These are phyloP conservation scores for Zygotorulaspora mrakii DNA, from an alignment of 1,139 yeast species.

Conservation along the genomic window DNA sequence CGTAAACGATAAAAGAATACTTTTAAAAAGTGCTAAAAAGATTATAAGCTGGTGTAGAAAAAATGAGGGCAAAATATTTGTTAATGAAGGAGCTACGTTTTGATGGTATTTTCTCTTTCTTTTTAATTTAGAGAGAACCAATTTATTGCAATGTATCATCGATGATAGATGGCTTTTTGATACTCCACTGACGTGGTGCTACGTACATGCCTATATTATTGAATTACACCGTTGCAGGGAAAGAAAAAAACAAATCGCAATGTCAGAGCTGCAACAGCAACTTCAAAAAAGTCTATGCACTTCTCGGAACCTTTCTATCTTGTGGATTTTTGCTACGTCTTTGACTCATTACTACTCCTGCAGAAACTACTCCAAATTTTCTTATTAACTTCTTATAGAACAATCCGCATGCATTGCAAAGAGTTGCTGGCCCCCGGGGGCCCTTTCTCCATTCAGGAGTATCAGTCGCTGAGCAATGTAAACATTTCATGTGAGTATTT, in stretches of 20 bases:
- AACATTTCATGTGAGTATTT: slow-evolving; percentile 40
- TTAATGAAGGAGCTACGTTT: slow-evolving; percentile 58
- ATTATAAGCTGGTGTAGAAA: slow-evolving; percentile 56
- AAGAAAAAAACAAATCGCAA: too few relatives aligned
- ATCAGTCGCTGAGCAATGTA: slow-evolving; percentile 71
- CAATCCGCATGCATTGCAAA: slow-evolving; percentile 88
- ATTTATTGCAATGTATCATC: too few relatives aligned
- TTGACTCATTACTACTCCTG: slow-evolving; percentile 24
- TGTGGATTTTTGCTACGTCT: slow-evolving; percentile 18
- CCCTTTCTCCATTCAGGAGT: slow-evolving; percentile 95
- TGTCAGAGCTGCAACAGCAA: too few relatives aligned
- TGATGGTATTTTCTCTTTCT: slow-evolving; percentile 18
- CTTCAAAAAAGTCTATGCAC: neutral
- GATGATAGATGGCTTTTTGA: too few relatives aligned
- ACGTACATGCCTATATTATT: too few relatives aligned
- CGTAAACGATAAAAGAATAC: slow-evolving; percentile 43
- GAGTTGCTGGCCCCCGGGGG: slow-evolving; percentile 77
- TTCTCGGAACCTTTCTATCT: slow-evolving; percentile 21
- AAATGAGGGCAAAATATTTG: slow-evolving; percentile 56
- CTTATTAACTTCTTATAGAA: slow-evolving; percentile 38
- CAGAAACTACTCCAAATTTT: slow-evolving; percentile 24
- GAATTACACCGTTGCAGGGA: too few relatives aligned
- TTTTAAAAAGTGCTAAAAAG: slow-evolving; percentile 50
- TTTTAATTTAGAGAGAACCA: too few relatives aligned
- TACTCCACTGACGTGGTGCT: too few relatives aligned